Percentiles rank a stretch among this genome's conserved stretches.
Evolutionary conservation across 352 stramenopile species (phyloP).

Genomic region (Phytophthora cajani): DNA sequence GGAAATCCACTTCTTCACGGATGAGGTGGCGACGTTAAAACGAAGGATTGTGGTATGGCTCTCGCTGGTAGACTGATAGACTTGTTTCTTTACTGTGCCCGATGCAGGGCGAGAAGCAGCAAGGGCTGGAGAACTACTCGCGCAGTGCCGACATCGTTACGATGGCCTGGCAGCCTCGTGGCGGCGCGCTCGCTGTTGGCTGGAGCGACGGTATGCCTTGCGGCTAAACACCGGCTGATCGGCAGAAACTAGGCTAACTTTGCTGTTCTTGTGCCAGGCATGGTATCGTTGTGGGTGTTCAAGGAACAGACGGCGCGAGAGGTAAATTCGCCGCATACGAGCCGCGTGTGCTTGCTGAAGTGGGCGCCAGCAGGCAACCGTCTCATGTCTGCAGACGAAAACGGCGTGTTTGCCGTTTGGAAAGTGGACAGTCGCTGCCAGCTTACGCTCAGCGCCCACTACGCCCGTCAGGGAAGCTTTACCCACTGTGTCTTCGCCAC

Average conservation of each 20-base stretch:
- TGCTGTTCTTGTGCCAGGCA: slow-evolving; percentile 42
- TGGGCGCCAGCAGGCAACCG: slow-evolving; percentile 90
- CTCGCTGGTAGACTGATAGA: not conserved
- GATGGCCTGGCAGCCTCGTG: slow-evolving; percentile 90
- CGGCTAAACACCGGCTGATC: not conserved
- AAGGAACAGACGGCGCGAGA: slow-evolving; percentile 77
- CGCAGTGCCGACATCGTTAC: slow-evolving; percentile 72
- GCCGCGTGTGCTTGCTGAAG: slow-evolving; percentile 80
- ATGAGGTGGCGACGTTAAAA: slow-evolving; percentile 60
- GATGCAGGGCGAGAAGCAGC: slow-evolving; percentile 70
- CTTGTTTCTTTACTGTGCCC: not conserved
- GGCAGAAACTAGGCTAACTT: slow-evolving; percentile 1
- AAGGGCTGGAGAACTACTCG: slow-evolving; percentile 59
- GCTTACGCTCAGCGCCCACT: slow-evolving; percentile 82
- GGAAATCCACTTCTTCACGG: slow-evolving; percentile 90
- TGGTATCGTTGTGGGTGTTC: slow-evolving; percentile 84
- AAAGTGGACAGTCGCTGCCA: slow-evolving; percentile 85
- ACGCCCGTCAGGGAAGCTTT: slow-evolving; percentile 85
- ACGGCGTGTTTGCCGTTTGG: slow-evolving; percentile 85
- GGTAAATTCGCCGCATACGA: slow-evolving; percentile 83
- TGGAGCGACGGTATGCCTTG: slow-evolving; percentile 78
- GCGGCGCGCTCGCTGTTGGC: slow-evolving; percentile 75
- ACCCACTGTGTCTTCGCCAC: slow-evolving; percentile 90
- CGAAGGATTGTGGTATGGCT: not conserved
- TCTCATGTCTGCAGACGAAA: slow-evolving; percentile 91